Conservation (phyloP, 2,329 filamentous ascomycete genomes). For the Fusarium nygamai region DNA sequence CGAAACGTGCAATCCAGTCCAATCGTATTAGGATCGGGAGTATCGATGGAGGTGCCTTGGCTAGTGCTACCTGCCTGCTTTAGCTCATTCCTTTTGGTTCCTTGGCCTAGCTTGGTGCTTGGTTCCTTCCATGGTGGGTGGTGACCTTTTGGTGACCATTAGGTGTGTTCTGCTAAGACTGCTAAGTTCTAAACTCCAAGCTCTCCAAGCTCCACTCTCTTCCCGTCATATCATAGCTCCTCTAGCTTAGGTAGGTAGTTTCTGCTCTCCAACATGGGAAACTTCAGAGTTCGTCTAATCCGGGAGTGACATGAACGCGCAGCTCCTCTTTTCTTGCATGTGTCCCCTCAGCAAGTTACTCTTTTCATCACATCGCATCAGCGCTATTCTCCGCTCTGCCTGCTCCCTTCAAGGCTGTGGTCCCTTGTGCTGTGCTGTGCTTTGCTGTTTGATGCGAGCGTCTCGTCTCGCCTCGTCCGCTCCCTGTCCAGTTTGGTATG, state of each 20-base stretch:
- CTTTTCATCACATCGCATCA: constrained; percentile 5
- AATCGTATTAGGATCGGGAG: constrained; percentile 35
- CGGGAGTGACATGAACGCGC: constrained; percentile 6
- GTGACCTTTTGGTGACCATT: not conserved
- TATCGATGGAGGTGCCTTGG: constrained; percentile 31
- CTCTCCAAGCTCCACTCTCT: constrained; percentile 8
- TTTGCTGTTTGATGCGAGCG: constrained; percentile 21
- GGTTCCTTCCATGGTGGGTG: not conserved
- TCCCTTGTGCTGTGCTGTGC: constrained; percentile 8
- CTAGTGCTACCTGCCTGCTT: constrained; percentile 20
- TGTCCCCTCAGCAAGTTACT: not conserved
- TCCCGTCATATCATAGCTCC: constrained; percentile 35
- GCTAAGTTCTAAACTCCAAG: not conserved
- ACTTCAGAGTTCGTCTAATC: constrained; percentile 34
- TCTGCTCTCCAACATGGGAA: constrained; percentile 12
- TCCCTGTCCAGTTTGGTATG: constrained; percentile 15
- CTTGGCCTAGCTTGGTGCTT: not conserved
- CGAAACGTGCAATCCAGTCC: constrained; percentile 34
- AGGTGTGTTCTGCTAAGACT: not conserved
- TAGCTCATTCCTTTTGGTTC: not conserved
- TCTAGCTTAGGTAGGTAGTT: not conserved
- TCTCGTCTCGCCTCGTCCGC: constrained; percentile 28
- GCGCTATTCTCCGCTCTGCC: constrained; percentile 9
- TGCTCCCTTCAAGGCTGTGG: constrained; percentile 26
- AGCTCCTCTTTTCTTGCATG: constrained; percentile 5